Conservation (phyloP, 1,139 yeast genomes). For the Pneumocystis carinii region DNA sequence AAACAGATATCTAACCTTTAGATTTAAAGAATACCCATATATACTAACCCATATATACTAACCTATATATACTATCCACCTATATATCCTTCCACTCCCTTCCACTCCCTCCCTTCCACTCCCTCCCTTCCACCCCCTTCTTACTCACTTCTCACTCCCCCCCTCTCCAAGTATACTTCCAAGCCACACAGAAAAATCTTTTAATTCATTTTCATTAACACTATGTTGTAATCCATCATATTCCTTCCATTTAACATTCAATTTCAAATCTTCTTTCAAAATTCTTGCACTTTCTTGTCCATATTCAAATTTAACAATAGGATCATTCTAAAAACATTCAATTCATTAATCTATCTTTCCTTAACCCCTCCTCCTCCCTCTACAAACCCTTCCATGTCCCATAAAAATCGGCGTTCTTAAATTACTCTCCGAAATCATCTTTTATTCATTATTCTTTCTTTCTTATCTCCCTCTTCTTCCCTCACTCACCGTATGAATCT, state of each 20-base stretch:
- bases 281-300: constrained; percentile 34
- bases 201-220: constrained; percentile 50
- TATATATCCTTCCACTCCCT: too few species aligned
- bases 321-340: constrained; percentile 31
- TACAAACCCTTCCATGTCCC: constrained; percentile 59
- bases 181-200: constrained; percentile 43
- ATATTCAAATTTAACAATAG: constrained; percentile 37
- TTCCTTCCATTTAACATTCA: constrained; percentile 38
- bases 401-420: constrained; percentile 58
- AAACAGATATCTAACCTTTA: too few species aligned
- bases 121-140: too few species aligned
- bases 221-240: constrained; percentile 58
- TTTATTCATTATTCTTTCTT: constrained; percentile 20
- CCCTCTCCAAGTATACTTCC: constrained; percentile 16
- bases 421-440: constrained; percentile 14
- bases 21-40: too few species aligned
- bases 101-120: too few species aligned
- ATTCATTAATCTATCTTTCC: not conserved
- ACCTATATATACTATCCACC: too few species aligned
- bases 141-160: too few species aligned
- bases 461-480: too few species aligned
- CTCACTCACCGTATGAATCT: constrained; percentile 9
- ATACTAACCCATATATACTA: too few species aligned
- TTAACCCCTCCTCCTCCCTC: too few species aligned
- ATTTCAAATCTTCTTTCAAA: constrained; percentile 35